Evolutionary conservation across 108 stramenopile genomes (phyloP), one percentile per base, ranked within the genome.

Genomic region (Cyclotella kingstonii): DNA sequence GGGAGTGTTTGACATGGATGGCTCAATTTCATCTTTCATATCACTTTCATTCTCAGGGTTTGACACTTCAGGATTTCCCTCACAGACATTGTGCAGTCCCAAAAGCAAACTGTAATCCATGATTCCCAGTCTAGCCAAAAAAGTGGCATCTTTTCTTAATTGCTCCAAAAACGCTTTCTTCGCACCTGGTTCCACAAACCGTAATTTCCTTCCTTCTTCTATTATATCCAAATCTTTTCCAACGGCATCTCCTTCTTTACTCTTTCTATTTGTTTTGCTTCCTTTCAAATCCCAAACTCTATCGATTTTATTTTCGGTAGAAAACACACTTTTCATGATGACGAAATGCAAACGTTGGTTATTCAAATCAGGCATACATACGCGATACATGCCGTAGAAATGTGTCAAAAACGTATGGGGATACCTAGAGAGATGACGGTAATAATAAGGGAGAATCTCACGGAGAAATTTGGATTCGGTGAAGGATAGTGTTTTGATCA

Each of bases 301-400:
- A 64, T 80, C 52, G 46, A 89, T 84, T 50, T 62, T 49, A 54
- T 68, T 64, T 33, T 73, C 77, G 3, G 84, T 87, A 27, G 69
- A 55, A 40, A 82, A 89, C 0, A 88, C 84, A 53, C 73, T 80
- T 25, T 80, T 71, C 83, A 88, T 86, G 35, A 87, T 76, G 10
- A 84, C 57, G 56, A 91, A 89, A 35, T 84, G 84, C 36, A 87
- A 52, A 28, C 66, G 67, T 43, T 68, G 53, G 45, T 76, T 64
- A 30, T 80, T 61, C 25, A 80, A 73, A 36, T 81, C 51, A 18
- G 80, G 69, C 78, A 85, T 81, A 53, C 91, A 84, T 11, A 95
- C 80, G 5, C 91, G 81, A 66, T 92, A 89, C 84, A 93, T 88
- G 19, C 94, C 94, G 50, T 84, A 89, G 56, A 90, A 91, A 38